Conservation (phyloP, 2,329 filamentous ascomycete genomes). For the Talaromyces sp. region DNA sequence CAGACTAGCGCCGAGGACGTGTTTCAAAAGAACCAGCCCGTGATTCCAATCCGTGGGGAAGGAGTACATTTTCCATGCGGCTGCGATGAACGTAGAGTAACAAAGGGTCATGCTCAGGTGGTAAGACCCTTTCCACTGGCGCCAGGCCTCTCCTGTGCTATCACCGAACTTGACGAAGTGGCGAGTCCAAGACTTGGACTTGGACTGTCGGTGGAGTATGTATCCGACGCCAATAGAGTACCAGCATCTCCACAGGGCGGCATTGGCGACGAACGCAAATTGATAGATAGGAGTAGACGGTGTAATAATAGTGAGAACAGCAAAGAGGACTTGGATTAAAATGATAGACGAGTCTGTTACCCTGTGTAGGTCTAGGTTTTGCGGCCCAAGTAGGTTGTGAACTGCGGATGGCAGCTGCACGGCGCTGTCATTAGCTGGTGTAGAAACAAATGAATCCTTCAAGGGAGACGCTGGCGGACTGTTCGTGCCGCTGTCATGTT, state of each 20-base stretch:
- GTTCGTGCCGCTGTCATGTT: slow-evolving; percentile 11
- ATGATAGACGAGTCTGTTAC: slow-evolving; percentile 77
- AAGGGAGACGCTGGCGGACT: slow-evolving; percentile 3
- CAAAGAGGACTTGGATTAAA: slow-evolving; percentile 69
- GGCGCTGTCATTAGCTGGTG: slow-evolving; percentile 22
- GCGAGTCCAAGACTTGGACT: slow-evolving; percentile 88
- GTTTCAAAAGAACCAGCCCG: slow-evolving; percentile 77
- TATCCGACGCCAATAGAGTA: slow-evolving; percentile 82
- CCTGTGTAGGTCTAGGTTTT: slow-evolving; percentile 82
- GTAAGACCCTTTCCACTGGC: slow-evolving; percentile 95
- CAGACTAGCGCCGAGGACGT: slow-evolving; percentile 74
- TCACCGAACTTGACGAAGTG: slow-evolving; percentile 98
- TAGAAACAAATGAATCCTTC: slow-evolving; percentile 8
- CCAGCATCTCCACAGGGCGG: slow-evolving; percentile 80
- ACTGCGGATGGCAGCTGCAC: slow-evolving; percentile 57
- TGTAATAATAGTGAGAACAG: slow-evolving; percentile 66
- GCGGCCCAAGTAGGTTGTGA: slow-evolving; percentile 75
- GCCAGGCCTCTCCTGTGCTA: slow-evolving; percentile 84
- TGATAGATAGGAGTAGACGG: slow-evolving; percentile 72
- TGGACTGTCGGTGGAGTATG: slow-evolving; percentile 79
- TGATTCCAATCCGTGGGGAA: slow-evolving; percentile 82
- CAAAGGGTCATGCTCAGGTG: slow-evolving; percentile 88
- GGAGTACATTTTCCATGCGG: slow-evolving; percentile 93
- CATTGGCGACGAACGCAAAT: slow-evolving; percentile 73
- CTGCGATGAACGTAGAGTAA: slow-evolving; percentile 80